A percentile compares a stretch with the other conserved stretches of the same genome.
Conservation (phyloP, 129 eudicot species). For the Tanacetum coccineum region DNA sequence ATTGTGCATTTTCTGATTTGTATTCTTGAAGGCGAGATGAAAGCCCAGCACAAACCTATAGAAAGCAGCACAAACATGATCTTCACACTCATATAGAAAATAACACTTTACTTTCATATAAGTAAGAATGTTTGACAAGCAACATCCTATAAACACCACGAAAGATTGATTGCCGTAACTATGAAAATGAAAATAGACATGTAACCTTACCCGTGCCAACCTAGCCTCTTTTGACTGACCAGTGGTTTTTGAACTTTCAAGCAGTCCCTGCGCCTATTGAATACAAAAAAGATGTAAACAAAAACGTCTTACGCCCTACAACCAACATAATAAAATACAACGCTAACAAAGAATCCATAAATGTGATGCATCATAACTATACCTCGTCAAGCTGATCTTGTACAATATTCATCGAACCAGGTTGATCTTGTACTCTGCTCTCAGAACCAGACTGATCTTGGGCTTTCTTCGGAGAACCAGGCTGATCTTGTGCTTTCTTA, state of each 20-base stretch:
- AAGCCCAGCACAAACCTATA: constrained; percentile 98
- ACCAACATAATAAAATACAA: constrained; percentile 11
- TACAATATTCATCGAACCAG: constrained; percentile 40
- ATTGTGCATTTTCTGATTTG: constrained; percentile 93
- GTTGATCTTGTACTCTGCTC: constrained; percentile 48
- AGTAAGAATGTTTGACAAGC: constrained; percentile 7
- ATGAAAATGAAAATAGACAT: constrained; percentile 8
- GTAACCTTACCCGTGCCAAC: constrained; percentile 84
- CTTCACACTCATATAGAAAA: constrained; percentile 1
- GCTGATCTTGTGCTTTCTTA: constrained; percentile 50
- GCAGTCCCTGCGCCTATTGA: constrained; percentile 95
- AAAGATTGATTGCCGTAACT: constrained; percentile 7
- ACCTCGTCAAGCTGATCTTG: constrained; percentile 89
- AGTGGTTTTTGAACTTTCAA: constrained; percentile 72
- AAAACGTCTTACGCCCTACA: constrained; percentile 25
- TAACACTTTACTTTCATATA: constrained; percentile 15
- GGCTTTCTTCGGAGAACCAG: constrained; percentile 50
- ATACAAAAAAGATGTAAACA: constrained; percentile 23
- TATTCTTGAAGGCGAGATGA: constrained; percentile 98
- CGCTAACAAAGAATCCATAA: constrained; percentile 13
- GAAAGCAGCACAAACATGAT: constrained; percentile 22
- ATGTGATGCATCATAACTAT: constrained; percentile 24
- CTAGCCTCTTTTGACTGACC: constrained; percentile 99
- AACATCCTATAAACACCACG: constrained; percentile 11
- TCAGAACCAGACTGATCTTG: constrained; percentile 41